Evolutionary conservation across 1,284 basidiomycete species (phyloP).

Genomic region (Moesziomyces aphidis): DNA sequence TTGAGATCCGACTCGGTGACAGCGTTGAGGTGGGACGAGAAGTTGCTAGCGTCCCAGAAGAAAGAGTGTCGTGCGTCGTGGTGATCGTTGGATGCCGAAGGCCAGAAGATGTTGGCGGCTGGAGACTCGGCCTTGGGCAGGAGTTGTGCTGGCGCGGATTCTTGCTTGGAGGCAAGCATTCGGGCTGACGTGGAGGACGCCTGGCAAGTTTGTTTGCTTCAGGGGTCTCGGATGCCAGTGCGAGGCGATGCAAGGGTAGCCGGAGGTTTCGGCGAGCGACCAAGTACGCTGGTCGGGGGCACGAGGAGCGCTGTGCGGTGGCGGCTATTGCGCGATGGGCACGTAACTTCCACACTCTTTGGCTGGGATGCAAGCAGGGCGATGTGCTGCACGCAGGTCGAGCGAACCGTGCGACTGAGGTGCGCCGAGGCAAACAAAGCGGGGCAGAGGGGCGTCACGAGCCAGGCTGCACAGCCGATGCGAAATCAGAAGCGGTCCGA

Average conservation of each 20-base stretch:
- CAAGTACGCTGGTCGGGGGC: background rate
- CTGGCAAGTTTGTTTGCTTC: slow-evolving; percentile 19
- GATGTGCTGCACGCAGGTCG: background rate
- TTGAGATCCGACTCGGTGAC: slow-evolving; percentile 3
- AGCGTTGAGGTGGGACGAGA: slow-evolving; percentile 3
- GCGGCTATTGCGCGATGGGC: background rate
- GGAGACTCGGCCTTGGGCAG: slow-evolving; percentile 29
- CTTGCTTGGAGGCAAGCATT: slow-evolving; percentile 38
- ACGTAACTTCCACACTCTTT: background rate
- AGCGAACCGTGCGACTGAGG: slow-evolving; percentile 8
- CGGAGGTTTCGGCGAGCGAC: too few species aligned
- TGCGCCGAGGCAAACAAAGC: background rate
- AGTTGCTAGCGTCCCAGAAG: slow-evolving; percentile 11
- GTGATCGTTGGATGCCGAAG: slow-evolving; percentile 1
- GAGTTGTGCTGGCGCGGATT: slow-evolving; percentile 27
- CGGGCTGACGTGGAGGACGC: slow-evolving; percentile 11
- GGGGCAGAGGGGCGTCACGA: background rate
- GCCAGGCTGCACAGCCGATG: background rate
- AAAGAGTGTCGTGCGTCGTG: slow-evolving; percentile 9
- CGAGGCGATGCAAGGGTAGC: background rate
- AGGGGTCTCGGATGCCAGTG: background rate
- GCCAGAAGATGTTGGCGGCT: slow-evolving; percentile 6
- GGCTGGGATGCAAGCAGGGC: background rate
- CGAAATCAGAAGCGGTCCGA: slow-evolving; percentile 7
- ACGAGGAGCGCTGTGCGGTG: background rate